Base-by-base conservation (phyloP, 1,284 basidiomycete species). In the Rhodofomes roseus region DNA sequence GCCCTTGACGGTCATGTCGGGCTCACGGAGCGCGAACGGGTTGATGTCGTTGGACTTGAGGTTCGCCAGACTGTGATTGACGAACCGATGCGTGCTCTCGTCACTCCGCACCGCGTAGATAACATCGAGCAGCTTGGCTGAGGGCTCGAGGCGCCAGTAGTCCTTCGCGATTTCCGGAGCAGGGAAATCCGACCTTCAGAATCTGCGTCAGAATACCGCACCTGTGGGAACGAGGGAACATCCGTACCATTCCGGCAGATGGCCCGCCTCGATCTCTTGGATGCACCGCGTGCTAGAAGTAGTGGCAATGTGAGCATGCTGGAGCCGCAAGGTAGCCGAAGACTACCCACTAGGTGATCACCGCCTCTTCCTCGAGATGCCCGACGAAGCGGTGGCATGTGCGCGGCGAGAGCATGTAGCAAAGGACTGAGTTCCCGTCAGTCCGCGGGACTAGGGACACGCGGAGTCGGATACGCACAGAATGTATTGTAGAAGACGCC, bases 281-380 rank as follows among this genome's bases (percentile, higher is more conserved):
- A 97, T 94, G 71, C 90, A 89, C 65, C 85, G 83, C 6, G 94
- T 92, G 73, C 90, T 91, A 64, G 16, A 7, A 31, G n/a, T 16
- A 23, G 36, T n/a, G n/a, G n/a, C 16, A 56, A 20, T 41, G 18
- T 57, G 40, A 55, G 34, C 27, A 43, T 34, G 39, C 36, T 56
- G 54, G 29, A 48, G 43, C 67, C 59, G 65, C 41, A 54, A 29
- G 46, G 46, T 50, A 31, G 3, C 4, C 36, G 25, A 40, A 27
- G 27, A 69, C 5, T 23, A 71, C 81, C 65, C 59, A 91, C 90
- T 76, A 96, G 23, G 95, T 97, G 50, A 88, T 63, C 5, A 96
- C 93, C 4, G 96, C 96, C 74, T 98, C 95, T 77, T 98, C 96
- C 70, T 98, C 96, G 9, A 99, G 80, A 69, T 93, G 79, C n/a